Evolutionary conservation across 768 basidiomycete genomes (phyloP).

Genomic region (Macrolepiota dolichaula): DNA sequence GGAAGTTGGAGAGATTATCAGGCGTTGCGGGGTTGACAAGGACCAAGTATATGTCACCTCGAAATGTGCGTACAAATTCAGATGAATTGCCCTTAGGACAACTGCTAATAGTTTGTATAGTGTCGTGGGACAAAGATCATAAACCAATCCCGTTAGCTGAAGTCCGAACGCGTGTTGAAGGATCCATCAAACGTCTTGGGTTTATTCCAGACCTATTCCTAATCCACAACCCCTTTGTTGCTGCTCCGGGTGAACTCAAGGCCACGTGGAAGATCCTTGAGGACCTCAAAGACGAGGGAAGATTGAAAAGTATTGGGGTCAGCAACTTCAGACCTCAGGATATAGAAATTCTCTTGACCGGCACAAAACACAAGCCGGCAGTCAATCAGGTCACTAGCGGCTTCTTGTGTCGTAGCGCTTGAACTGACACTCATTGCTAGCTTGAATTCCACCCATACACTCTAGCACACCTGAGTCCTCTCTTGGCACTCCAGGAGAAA

Average conservation of each 20-base stretch:
- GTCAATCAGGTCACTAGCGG: conserved; percentile 43
- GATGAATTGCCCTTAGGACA: not conserved
- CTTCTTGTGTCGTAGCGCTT: too few relatives aligned
- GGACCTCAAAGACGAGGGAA: conserved; percentile 38
- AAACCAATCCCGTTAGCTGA: conserved; percentile 24
- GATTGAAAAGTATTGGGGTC: conserved; percentile 44
- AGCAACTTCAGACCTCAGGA: conserved; percentile 48
- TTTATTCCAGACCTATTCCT: conserved; percentile 51
- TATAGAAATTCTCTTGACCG: conserved; percentile 38
- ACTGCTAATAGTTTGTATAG: not conserved
- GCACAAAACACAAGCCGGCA: conserved; percentile 46
- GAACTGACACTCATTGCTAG: too few relatives aligned
- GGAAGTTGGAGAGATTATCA: conserved; percentile 36
- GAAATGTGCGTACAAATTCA: conserved; percentile 24
- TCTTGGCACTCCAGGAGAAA: conserved; percentile 30
- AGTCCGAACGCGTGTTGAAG: conserved; percentile 39
- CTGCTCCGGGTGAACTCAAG: conserved; percentile 22
- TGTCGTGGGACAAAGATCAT: not conserved
- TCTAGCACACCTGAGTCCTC: conserved; percentile 28
- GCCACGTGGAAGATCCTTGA: conserved; percentile 51
- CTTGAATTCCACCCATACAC: conserved; percentile 34
- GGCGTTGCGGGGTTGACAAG: conserved; percentile 20
- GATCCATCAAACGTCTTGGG: conserved; percentile 44
- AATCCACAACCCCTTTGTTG: conserved; percentile 40
- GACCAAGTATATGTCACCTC: conserved; percentile 50